Evolutionary conservation across 345 rosid genomes (phyloP).

Genomic region (Euphorbia tirucalli): DNA sequence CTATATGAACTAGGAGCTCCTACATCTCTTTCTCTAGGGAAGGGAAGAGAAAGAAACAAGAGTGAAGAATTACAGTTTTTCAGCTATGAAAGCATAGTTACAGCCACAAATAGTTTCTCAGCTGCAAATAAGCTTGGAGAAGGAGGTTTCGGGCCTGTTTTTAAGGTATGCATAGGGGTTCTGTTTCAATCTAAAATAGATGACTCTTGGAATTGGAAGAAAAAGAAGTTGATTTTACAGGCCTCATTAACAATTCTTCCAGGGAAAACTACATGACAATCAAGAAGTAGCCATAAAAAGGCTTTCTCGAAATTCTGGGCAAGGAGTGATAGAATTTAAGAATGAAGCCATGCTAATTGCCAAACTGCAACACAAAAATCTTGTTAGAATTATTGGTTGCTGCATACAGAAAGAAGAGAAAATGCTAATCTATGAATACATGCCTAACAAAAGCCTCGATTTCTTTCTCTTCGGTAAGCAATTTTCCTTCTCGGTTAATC

Average conservation of each 20-base stretch:
- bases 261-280: slow-evolving; percentile 8
- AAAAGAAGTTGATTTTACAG: neutral
- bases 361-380: slow-evolving; percentile 21
- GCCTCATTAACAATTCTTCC: neutral
- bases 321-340: slow-evolving; percentile 18
- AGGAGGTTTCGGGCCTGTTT: slow-evolving; percentile 5
- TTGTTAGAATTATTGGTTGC: slow-evolving; percentile 20
- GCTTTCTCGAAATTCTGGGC: slow-evolving; percentile 9
- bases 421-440: slow-evolving; percentile 18
- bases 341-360: slow-evolving; percentile 20
- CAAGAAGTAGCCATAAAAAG: slow-evolving; percentile 21
- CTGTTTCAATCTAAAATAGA: no score
- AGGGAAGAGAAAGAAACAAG: neutral
- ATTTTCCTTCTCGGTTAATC: neutral
- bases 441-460: slow-evolving; percentile 20
- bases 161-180: neutral
- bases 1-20: neutral
- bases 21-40: neutral
- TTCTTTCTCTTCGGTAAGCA: slow-evolving; percentile 17
- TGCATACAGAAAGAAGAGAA: slow-evolving; percentile 16
- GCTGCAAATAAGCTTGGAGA: slow-evolving; percentile 1
- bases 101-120: slow-evolving; percentile 1
- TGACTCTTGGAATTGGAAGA: neutral
- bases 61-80: slow-evolving; percentile 4
- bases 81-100: neutral